Percentiles rank a stretch among this genome's conserved stretches.
Conservation (phyloP, 257 asterid genomes). For the Scutellaria galericulata region DNA sequence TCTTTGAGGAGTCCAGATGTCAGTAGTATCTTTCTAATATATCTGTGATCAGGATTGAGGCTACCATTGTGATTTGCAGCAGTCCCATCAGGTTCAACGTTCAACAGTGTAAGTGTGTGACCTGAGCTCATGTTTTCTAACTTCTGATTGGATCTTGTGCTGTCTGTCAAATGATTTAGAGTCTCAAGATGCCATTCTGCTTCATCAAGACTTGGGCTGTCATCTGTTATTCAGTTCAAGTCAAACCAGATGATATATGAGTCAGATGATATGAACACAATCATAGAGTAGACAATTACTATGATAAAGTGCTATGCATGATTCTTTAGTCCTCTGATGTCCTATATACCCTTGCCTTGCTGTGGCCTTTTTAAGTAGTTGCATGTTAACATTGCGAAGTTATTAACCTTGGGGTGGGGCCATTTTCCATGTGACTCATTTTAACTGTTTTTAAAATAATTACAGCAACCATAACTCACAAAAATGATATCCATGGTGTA, state of each 20-base stretch:
- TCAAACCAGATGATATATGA: constrained; percentile 35
- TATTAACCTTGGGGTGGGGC: neutral
- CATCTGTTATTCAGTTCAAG: constrained; percentile 46
- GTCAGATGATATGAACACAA: constrained; percentile 33
- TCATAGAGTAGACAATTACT: constrained; percentile 22
- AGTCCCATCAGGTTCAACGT: constrained; percentile 42
- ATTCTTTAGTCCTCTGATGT: constrained; percentile 18
- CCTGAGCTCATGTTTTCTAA: constrained; percentile 50
- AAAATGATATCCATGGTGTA: constrained; percentile 3
- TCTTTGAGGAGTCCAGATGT: constrained; percentile 75
- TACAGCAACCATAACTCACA: neutral
- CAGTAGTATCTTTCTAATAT: constrained; percentile 60
- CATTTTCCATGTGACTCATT: constrained; percentile 9
- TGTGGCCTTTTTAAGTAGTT: constrained; percentile 16
- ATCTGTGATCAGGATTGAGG: constrained; percentile 58
- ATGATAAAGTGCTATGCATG: constrained; percentile 8
- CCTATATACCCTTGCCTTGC: constrained; percentile 12
- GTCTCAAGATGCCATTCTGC: constrained; percentile 62
- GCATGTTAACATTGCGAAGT: neutral
- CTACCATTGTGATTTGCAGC: constrained; percentile 42
- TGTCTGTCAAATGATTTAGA: constrained; percentile 44
- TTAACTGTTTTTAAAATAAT: constrained; percentile 16
- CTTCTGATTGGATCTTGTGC: constrained; percentile 49
- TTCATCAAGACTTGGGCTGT: constrained; percentile 52
- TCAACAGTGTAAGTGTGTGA: constrained; percentile 50